Evolutionary conservation across 345 rosid genomes (phyloP).

Genomic region (Viola odorata): DNA sequence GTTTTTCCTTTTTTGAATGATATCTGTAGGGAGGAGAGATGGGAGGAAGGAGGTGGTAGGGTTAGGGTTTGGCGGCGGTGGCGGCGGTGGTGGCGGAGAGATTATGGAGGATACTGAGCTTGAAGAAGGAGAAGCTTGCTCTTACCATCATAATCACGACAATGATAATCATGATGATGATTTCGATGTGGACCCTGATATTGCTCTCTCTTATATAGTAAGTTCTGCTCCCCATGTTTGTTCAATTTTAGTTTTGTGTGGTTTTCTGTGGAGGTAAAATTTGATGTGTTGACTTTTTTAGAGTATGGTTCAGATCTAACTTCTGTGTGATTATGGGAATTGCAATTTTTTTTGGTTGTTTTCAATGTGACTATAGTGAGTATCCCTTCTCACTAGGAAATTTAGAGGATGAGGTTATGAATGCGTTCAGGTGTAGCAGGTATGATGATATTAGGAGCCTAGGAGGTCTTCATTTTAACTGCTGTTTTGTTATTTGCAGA

Average conservation of each 20-base stretch:
- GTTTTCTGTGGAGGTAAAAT: background rate
- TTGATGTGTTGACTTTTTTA: slow-evolving; percentile 16
- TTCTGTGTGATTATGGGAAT: too few species aligned
- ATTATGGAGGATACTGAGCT: slow-evolving; percentile 35
- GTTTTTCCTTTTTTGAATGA: slow-evolving; percentile 13
- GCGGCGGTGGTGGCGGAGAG: slow-evolving; percentile 14
- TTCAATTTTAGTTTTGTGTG: background rate
- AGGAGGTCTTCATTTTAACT: slow-evolving; percentile 2
- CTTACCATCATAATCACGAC: slow-evolving; percentile 22
- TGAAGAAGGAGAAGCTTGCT: slow-evolving; percentile 38
- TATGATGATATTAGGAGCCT: background rate
- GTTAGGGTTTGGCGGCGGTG: slow-evolving; percentile 26
- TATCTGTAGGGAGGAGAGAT: slow-evolving; percentile 29
- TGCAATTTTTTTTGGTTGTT: background rate
- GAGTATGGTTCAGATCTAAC: too few species aligned
- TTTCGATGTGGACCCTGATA: slow-evolving; percentile 60
- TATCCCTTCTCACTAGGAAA: background rate
- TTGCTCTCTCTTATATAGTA: slow-evolving; percentile 77
- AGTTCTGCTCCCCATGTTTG: slow-evolving; percentile 15
- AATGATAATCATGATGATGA: slow-evolving; percentile 33
- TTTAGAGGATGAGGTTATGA: slow-evolving; percentile 5
- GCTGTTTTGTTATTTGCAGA: slow-evolving; percentile 10
- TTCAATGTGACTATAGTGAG: background rate
- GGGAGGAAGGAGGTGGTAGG: slow-evolving; percentile 26
- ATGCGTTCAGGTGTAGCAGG: slow-evolving; percentile 6